Conservation (phyloP, 805 yeast species). For the Monosporozyma unispora region DNA sequence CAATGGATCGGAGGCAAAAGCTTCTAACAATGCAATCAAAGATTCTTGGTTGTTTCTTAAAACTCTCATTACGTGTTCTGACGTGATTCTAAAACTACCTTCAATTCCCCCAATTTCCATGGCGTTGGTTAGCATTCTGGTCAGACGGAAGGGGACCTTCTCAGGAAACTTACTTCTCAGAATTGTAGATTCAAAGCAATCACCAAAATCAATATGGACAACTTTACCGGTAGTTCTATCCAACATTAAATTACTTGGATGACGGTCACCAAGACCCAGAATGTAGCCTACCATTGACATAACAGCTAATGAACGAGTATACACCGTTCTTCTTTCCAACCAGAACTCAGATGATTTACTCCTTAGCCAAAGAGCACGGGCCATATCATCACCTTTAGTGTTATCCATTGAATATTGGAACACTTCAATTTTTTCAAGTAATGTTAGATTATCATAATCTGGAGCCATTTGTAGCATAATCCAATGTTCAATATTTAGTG, state of each 20-base stretch:
- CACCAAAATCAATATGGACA: slow-evolving; percentile 96
- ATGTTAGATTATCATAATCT: slow-evolving; percentile 77
- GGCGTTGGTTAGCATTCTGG: slow-evolving; percentile 94
- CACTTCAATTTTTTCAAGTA: slow-evolving; percentile 89
- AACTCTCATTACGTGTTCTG: slow-evolving; percentile 95
- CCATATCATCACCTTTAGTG: slow-evolving; percentile 92
- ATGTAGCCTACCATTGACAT: slow-evolving; percentile 99
- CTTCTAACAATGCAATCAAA: slow-evolving; percentile 93
- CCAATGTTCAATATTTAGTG: slow-evolving; percentile 86
- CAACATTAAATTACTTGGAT: slow-evolving; percentile 93
- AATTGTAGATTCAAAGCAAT: slow-evolving; percentile 97
- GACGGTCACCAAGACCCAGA: slow-evolving; percentile 93
- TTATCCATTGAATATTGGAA: slow-evolving; percentile 93
- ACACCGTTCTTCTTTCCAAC: slow-evolving; percentile 94
- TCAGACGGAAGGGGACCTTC: slow-evolving; percentile 92
- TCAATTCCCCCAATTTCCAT: slow-evolving; percentile 99
- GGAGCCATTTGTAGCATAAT: slow-evolving; percentile 98
- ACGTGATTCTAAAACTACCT: slow-evolving; percentile 91
- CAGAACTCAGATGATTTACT: slow-evolving; percentile 94
- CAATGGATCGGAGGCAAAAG: slow-evolving; percentile 96
- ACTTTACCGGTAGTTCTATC: slow-evolving; percentile 93
- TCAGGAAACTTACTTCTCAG: slow-evolving; percentile 95
- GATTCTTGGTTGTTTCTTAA: slow-evolving; percentile 91
- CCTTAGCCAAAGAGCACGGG: slow-evolving; percentile 92
- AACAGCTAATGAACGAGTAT: slow-evolving; percentile 90